Evolutionary conservation across 495 filamentous ascomycete species (phyloP).

Genomic region (Cercophora scortea): DNA sequence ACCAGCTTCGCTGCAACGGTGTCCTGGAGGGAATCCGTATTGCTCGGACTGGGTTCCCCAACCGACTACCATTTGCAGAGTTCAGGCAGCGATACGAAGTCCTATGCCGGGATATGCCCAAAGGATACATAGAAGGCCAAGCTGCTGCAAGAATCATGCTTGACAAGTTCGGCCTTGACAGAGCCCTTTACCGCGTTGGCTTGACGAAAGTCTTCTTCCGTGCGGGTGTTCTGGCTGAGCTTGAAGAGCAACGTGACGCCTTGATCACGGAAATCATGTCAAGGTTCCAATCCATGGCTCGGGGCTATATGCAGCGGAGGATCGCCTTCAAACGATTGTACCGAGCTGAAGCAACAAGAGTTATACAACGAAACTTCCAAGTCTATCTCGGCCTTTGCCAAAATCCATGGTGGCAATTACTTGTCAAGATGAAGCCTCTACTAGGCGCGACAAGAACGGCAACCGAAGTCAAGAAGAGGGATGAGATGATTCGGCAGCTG

Average conservation of each 20-base stretch:
- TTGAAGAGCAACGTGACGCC: constrained; percentile 90
- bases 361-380: constrained; percentile 89
- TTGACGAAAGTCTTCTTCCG: constrained; percentile 98
- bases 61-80: constrained; percentile 83
- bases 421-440: constrained; percentile 92
- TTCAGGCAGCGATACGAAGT: constrained; percentile 97
- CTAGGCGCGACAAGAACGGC: constrained; percentile 85
- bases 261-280: constrained; percentile 89
- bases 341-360: constrained; percentile 85
- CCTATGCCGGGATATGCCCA: constrained; percentile 83
- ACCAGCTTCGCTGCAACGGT: constrained; percentile 96
- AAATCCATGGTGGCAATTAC: constrained; percentile 94
- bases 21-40: constrained; percentile 97
- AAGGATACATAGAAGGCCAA: constrained; percentile 86
- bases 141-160: constrained; percentile 78
- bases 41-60: constrained; percentile 96
- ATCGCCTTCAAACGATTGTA: constrained; percentile 89
- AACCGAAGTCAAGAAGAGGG: constrained; percentile 84
- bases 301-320: constrained; percentile 81
- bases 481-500: constrained; percentile 83
- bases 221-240: constrained; percentile 89
- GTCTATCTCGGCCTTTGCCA: constrained; percentile 80
- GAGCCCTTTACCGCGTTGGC: constrained; percentile 81
- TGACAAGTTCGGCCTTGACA: constrained; percentile 79
- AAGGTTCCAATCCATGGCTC: constrained; percentile 84